These are phyloP conservation scores for Monilinia fructigena DNA, from an alignment of 2,329 filamentous ascomycete species.

Conservation along the genomic window DNA sequence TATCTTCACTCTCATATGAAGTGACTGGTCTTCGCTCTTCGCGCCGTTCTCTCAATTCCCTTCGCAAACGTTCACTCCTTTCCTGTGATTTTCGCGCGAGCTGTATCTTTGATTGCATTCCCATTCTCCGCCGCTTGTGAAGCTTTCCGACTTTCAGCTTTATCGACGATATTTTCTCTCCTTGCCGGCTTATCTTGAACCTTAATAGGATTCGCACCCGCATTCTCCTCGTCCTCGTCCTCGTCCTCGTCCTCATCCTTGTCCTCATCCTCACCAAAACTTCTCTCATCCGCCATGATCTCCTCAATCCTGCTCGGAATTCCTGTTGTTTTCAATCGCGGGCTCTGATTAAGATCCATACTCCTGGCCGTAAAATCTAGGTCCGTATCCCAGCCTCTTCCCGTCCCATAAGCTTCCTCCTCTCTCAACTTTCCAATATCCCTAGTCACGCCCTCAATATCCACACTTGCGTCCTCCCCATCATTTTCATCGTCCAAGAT, in stretches of 20 bases:
- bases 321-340: conserved; percentile 6
- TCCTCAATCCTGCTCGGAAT: conserved; percentile 33
- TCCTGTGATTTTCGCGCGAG: conserved; percentile 11
- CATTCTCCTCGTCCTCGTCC: neutral
- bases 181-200: conserved; percentile 1
- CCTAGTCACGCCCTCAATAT: conserved; percentile 21
- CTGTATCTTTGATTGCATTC: neutral
- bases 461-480: conserved; percentile 15
- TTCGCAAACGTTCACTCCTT: conserved; percentile 17
- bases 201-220: neutral
- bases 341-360: conserved; percentile 32
- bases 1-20: conserved; percentile 16
- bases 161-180: neutral
- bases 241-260: conserved; percentile 9
- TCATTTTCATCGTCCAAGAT: conserved; percentile 12
- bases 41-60: conserved; percentile 15
- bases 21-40: conserved; percentile 16
- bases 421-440: conserved; percentile 23
- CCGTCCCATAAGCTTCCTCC: conserved; percentile 13
- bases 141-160: neutral
- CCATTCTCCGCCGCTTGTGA: neutral
- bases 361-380: conserved; percentile 37
- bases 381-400: conserved; percentile 32
- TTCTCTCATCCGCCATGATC: conserved; percentile 32
- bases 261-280: conserved; percentile 19